These are phyloP conservation scores for Cyberlindnera americana DNA, from an alignment of 805 yeast species.

Conservation along the genomic window DNA sequence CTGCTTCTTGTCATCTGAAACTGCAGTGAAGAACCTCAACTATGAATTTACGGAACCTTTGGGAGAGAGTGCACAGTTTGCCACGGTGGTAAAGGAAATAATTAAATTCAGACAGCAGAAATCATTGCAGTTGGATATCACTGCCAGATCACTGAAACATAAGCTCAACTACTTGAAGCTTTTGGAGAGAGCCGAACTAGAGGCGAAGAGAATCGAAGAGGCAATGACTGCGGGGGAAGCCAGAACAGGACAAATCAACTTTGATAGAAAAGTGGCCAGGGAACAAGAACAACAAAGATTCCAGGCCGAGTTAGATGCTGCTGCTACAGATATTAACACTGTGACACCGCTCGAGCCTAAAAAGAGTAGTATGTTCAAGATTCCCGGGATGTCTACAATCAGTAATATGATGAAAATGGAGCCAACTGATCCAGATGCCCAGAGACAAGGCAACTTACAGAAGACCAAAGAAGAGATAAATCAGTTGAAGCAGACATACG, in stretches of 20 bases:
- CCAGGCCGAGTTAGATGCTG: constrained; percentile 1
- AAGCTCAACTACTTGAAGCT: constrained; percentile 33
- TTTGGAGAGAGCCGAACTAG: constrained; percentile 41
- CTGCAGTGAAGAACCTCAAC: constrained; percentile 49
- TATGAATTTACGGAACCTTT: constrained; percentile 64
- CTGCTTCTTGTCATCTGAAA: constrained; percentile 48
- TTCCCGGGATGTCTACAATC: constrained; percentile 51
- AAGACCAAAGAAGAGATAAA: constrained; percentile 43
- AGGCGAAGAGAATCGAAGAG: constrained; percentile 39
- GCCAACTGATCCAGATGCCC: constrained; percentile 63
- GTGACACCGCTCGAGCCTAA: constrained; percentile 25
- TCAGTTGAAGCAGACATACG: constrained; percentile 47
- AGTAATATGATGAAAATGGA: constrained; percentile 48
- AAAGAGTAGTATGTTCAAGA: constrained; percentile 39
- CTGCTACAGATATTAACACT: constrained; percentile 3
- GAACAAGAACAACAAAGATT: constrained; percentile 15
- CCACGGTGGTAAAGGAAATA: constrained; percentile 51
- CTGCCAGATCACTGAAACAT: constrained; percentile 35
- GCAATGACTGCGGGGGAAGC: constrained; percentile 24
- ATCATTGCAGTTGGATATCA: constrained; percentile 42
- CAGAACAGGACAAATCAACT: constrained; percentile 28
- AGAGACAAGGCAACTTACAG: constrained; percentile 48
- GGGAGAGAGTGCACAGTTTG: constrained; percentile 67
- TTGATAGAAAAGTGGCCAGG: constrained; percentile 25
- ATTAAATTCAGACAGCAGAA: constrained; percentile 52